Percentiles rank a stretch among this genome's conserved stretches.
phyloP scores from a whole-genome alignment of 169 alveolate genomes.

The Plasmodium reichenowi region DNA sequence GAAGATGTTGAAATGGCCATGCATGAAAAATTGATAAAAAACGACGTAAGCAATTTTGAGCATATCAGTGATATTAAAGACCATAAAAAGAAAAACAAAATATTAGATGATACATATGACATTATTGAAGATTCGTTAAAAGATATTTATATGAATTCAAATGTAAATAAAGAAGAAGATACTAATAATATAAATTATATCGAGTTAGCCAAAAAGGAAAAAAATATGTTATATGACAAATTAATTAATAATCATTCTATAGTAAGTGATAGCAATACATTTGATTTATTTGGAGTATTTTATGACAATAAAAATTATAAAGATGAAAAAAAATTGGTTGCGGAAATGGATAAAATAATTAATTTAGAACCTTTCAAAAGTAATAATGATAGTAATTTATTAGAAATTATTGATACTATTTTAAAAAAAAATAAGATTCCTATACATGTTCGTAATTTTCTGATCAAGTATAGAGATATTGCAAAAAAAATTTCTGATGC shows the following conservation, averaged over 20 bases:
- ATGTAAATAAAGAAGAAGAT: not conserved
- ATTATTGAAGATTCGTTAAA: slow-evolving; percentile 53
- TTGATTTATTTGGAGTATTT: slow-evolving; percentile 75
- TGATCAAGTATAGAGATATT: slow-evolving; percentile 53
- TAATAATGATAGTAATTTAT: slow-evolving; percentile 34
- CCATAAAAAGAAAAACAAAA: slow-evolving; percentile 51
- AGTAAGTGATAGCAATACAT: slow-evolving; percentile 41
- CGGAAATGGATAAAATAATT: slow-evolving; percentile 53
- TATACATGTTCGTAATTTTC: slow-evolving; percentile 41
- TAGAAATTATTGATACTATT: slow-evolving; percentile 56
- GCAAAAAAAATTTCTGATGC: slow-evolving; percentile 23
- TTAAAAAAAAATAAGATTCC: slow-evolving; percentile 70
- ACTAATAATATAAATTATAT: slow-evolving; percentile 35
- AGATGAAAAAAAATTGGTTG: slow-evolving; percentile 29
- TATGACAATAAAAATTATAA: slow-evolving; percentile 58
- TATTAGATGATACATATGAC: slow-evolving; percentile 55
- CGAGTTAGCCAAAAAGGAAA: slow-evolving; percentile 70
- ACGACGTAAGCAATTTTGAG: slow-evolving; percentile 38
- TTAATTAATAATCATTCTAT: slow-evolving; percentile 35
- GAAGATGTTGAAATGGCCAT: slow-evolving; percentile 22
- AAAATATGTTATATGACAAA: slow-evolving; percentile 39
- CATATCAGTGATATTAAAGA: slow-evolving; percentile 53
- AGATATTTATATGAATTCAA: slow-evolving; percentile 23
- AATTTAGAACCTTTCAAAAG: slow-evolving; percentile 75
- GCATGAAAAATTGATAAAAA: slow-evolving; percentile 33